Conservation (phyloP, 495 filamentous ascomycete species). For the Jackrogersella minutella region DNA sequence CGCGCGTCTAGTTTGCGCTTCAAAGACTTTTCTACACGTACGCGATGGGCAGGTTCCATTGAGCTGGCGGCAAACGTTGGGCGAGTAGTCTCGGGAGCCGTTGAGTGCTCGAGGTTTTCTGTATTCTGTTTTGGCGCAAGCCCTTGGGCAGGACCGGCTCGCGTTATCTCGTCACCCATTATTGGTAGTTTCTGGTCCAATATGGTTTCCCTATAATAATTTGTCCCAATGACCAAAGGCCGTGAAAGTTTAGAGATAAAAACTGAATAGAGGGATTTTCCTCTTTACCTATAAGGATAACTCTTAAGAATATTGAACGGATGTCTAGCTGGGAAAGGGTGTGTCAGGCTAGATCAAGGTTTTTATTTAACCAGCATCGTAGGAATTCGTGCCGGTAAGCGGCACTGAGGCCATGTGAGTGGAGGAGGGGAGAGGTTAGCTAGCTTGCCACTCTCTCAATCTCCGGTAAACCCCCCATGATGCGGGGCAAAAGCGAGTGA, state of each 20-base stretch:
- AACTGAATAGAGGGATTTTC: background rate
- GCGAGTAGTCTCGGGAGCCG: background rate
- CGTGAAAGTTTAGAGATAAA: background rate
- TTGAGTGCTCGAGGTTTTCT: constrained; percentile 24
- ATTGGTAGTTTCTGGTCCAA: background rate
- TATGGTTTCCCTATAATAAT: background rate
- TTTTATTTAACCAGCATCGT: constrained; percentile 30
- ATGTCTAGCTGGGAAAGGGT: background rate
- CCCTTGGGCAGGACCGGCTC: constrained; percentile 8
- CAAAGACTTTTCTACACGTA: constrained; percentile 49
- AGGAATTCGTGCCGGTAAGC: background rate
- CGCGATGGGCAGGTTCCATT: constrained; percentile 49
- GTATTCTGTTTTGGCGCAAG: constrained; percentile 17
- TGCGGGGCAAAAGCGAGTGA: constrained; percentile 22
- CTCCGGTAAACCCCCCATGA: constrained; percentile 25
- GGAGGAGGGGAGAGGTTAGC: constrained; percentile 2
- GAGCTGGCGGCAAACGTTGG: constrained; percentile 12
- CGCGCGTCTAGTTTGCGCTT: constrained; percentile 55
- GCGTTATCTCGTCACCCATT: constrained; percentile 36
- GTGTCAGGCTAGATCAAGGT: constrained; percentile 10
- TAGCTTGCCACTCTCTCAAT: constrained; percentile 30
- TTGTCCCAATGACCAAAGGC: background rate
- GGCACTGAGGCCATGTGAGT: constrained; percentile 24
- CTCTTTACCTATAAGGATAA: too few relatives aligned
- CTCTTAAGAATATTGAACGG: background rate